phyloP scores from a whole-genome alignment of 352 stramenopile species.

The Globisporangium okanoganense region DNA sequence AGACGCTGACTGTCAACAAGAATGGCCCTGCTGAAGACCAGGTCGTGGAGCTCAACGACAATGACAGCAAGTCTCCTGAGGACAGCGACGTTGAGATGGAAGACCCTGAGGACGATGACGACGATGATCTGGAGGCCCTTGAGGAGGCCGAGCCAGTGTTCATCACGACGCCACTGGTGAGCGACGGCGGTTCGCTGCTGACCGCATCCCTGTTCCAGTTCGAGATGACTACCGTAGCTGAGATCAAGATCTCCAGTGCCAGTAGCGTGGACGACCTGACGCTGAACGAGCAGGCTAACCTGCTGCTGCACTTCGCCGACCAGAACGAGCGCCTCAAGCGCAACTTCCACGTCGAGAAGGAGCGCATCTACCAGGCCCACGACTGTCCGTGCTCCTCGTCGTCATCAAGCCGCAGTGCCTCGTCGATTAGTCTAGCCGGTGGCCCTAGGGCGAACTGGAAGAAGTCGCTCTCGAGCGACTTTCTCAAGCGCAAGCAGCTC shows the following conservation, averaged over 20 bases:
- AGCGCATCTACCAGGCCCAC: constrained; percentile 39
- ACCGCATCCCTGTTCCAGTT: constrained; percentile 44
- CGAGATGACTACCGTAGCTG: background rate
- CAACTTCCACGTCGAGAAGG: constrained; percentile 43
- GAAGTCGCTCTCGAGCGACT: constrained; percentile 42
- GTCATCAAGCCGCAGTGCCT: constrained; percentile 9
- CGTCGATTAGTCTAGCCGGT: background rate
- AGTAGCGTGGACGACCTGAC: constrained; percentile 10
- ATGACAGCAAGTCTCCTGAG: background rate
- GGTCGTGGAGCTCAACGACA: background rate
- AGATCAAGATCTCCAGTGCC: background rate
- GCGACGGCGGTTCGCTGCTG: constrained; percentile 37
- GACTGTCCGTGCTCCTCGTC: constrained; percentile 35
- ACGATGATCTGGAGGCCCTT: constrained; percentile 32
- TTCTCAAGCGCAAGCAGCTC: constrained; percentile 62
- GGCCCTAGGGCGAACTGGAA: constrained; percentile 39
- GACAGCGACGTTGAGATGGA: constrained; percentile 17
- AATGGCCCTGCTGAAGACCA: background rate
- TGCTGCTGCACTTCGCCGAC: constrained; percentile 45
- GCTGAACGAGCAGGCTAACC: constrained; percentile 28
- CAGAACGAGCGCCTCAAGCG: constrained; percentile 46
- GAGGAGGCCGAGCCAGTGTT: constrained; percentile 43
- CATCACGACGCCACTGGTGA: constrained; percentile 27
- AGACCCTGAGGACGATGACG: constrained; percentile 15
- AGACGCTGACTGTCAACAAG: background rate